Evolutionary conservation across 495 filamentous ascomycete species (phyloP).

Genomic region (Hypoxylon crocopeplum): DNA sequence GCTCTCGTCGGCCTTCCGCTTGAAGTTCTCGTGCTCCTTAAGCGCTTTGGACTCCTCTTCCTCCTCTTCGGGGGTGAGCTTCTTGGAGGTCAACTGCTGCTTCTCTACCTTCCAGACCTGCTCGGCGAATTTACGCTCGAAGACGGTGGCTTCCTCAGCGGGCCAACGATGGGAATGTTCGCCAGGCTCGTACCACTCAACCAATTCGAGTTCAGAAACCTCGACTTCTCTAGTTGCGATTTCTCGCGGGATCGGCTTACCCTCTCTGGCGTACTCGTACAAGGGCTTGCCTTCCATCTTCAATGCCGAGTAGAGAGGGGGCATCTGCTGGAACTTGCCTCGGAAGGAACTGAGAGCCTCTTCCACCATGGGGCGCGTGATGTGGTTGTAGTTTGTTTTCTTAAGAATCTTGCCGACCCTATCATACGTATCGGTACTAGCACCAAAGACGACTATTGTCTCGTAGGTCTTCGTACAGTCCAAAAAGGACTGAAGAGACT

Average conservation of each 20-base stretch:
- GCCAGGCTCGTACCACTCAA: constrained; percentile 88
- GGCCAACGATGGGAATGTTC: constrained; percentile 78
- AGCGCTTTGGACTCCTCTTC: constrained; percentile 54
- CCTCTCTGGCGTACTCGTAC: constrained; percentile 95
- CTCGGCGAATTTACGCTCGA: constrained; percentile 75
- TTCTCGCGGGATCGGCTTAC: constrained; percentile 80
- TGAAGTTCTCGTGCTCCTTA: constrained; percentile 53
- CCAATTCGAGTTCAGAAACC: constrained; percentile 74
- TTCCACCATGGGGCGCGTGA: constrained; percentile 81
- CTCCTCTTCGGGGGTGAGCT: constrained; percentile 52
- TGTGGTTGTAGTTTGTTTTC: constrained; percentile 72
- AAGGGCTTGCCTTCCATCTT: constrained; percentile 88
- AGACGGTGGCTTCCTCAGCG: constrained; percentile 70
- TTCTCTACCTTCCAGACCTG: constrained; percentile 66
- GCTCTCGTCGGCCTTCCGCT: constrained; percentile 54
- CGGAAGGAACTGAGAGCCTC: constrained; percentile 76
- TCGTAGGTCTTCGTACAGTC: constrained; percentile 93
- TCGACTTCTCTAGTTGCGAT: constrained; percentile 82
- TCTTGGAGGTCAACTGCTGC: constrained; percentile 48
- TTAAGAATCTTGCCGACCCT: constrained; percentile 79
- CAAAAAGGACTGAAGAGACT: constrained; percentile 76
- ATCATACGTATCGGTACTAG: constrained; percentile 93
- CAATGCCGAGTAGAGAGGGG: constrained; percentile 90
- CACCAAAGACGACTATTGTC: constrained; percentile 85
- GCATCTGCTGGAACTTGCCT: constrained; percentile 88